A percentile compares a stretch with the other conserved stretches of the same genome.
These are phyloP conservation scores for Aeminium ludgeri DNA, from an alignment of 495 filamentous ascomycete genomes.

Conservation along the genomic window DNA sequence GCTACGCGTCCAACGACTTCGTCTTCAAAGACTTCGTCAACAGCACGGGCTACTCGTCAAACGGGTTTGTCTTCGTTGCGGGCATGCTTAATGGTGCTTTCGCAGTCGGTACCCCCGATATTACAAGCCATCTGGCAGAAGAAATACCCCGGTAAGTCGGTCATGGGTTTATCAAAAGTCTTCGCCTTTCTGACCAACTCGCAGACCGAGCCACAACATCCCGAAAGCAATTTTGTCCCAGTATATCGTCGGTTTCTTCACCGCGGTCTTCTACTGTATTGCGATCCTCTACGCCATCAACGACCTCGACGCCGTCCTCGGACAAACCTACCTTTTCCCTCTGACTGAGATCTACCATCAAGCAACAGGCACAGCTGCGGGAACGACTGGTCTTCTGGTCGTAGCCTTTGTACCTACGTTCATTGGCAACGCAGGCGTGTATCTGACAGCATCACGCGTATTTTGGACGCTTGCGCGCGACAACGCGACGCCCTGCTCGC, in stretches of 20 bases:
- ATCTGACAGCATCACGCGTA: conserved; percentile 58
- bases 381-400: conserved; percentile 48
- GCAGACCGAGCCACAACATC: conserved; percentile 29
- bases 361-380: conserved; percentile 44
- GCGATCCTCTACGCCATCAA: conserved; percentile 56
- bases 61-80: conserved; percentile 61
- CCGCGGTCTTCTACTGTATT: conserved; percentile 56
- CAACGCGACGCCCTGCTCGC: conserved; percentile 39
- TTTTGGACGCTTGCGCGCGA: conserved; percentile 73
- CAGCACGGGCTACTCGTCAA: conserved; percentile 42
- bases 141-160: conserved; percentile 39
- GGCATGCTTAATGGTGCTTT: conserved; percentile 70
- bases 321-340: conserved; percentile 43
- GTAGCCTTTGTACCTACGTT: conserved; percentile 49
- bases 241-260: conserved; percentile 38
- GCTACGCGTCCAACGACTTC: conserved; percentile 4
- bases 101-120: conserved; percentile 56
- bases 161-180: too few relatives aligned
- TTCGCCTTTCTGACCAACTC: too few relatives aligned
- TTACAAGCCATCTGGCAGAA: conserved; percentile 63
- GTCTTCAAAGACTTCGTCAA: conserved; percentile 33
- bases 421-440: conserved; percentile 48
- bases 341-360: conserved; percentile 63
- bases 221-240: conserved; percentile 37
- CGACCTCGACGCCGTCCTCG: conserved; percentile 41